Conservation (phyloP, 805 yeast species). For the Kockiozyma suomiensis region DNA sequence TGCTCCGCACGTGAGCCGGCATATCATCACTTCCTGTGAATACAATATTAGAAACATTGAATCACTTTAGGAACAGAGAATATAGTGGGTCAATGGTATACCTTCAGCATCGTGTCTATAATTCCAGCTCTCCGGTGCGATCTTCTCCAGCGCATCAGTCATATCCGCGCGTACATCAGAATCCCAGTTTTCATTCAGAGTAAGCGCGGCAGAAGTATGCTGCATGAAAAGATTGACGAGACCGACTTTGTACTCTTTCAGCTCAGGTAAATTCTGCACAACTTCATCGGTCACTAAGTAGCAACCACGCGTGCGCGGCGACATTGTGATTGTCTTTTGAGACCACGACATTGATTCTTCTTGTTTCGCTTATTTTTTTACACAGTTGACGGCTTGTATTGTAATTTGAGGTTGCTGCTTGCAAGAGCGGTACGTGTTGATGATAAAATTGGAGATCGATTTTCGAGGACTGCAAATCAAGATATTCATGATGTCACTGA, state of each 20-base stretch:
- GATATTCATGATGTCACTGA: neutral
- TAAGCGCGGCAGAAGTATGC: slow-evolving; percentile 78
- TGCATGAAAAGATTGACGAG: slow-evolving; percentile 66
- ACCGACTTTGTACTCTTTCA: slow-evolving; percentile 63
- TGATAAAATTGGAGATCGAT: too few species aligned
- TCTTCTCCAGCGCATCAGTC: slow-evolving; percentile 61
- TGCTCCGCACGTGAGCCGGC: slow-evolving; percentile 77
- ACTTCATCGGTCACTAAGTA: slow-evolving; percentile 74
- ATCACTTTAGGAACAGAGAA: neutral
- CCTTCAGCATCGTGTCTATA: slow-evolving; percentile 76
- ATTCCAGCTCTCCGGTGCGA: slow-evolving; percentile 65
- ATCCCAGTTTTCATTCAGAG: slow-evolving; percentile 79
- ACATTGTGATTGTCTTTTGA: slow-evolving; percentile 25
- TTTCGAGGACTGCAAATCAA: too few species aligned
- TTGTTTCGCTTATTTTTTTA: neutral
- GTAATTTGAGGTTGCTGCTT: neutral
- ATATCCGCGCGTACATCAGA: slow-evolving; percentile 74
- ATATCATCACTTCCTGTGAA: slow-evolving; percentile 62
- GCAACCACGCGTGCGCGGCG: slow-evolving; percentile 63
- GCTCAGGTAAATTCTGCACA: slow-evolving; percentile 56
- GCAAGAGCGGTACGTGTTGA: neutral
- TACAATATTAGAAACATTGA: neutral
- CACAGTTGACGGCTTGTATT: too few species aligned
- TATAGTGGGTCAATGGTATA: slow-evolving; percentile 22
- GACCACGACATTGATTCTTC: slow-evolving; percentile 36